Evolutionary conservation across 2,329 filamentous ascomycete species (phyloP).

Genomic region (Magnaporthiopsis poae): DNA sequence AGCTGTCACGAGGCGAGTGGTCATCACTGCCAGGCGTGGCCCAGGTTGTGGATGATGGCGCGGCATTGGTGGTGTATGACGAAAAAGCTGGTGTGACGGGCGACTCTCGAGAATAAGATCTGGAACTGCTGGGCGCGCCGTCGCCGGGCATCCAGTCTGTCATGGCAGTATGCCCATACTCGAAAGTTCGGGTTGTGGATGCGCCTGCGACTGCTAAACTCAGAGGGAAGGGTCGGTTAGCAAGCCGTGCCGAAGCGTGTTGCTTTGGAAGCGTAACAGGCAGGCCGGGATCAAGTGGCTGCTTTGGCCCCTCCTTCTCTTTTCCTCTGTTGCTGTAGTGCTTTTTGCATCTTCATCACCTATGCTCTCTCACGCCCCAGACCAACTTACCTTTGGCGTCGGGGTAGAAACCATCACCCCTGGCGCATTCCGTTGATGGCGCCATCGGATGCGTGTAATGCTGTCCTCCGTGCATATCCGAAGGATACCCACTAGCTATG

Average conservation of each 20-base stretch:
- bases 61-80: slow-evolving; percentile 34
- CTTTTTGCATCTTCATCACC: background rate
- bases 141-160: slow-evolving; percentile 38
- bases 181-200: slow-evolving; percentile 25
- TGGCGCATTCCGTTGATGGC: slow-evolving; percentile 29
- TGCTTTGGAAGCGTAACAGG: background rate
- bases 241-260: background rate
- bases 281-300: background rate
- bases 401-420: slow-evolving; percentile 26
- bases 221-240: background rate
- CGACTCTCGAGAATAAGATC: slow-evolving; percentile 39
- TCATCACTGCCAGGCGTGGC: slow-evolving; percentile 25
- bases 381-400: slow-evolving; percentile 34
- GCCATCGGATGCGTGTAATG: slow-evolving; percentile 31
- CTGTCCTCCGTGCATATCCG: slow-evolving; percentile 30
- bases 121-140: slow-evolving; percentile 29
- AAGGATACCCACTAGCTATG: slow-evolving; percentile 30
- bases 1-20: slow-evolving; percentile 31
- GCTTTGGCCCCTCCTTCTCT: background rate
- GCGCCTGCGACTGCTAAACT: slow-evolving; percentile 25
- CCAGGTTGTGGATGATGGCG: slow-evolving; percentile 32
- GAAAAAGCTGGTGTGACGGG: slow-evolving; percentile 41
- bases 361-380: background rate
- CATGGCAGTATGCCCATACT: slow-evolving; percentile 29
- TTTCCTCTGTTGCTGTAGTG: background rate